phyloP scores from a whole-genome alignment of 106 monocot species.

The Acorus calamus region DNA sequence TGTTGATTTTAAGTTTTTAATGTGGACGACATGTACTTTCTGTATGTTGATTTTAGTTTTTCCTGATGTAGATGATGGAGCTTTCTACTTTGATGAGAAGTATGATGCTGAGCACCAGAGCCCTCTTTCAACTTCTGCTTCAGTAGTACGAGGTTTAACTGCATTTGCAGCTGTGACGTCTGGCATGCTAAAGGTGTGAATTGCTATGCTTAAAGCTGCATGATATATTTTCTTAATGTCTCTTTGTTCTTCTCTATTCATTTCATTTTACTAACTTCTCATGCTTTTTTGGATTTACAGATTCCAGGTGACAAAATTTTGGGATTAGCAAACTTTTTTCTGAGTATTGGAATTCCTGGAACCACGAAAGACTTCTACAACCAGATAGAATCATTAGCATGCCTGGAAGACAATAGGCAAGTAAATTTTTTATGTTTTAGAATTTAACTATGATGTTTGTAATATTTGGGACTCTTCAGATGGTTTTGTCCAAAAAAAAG shows the following conservation, averaged over 20 bases:
- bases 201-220: neutral
- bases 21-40: no score
- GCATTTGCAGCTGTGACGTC: conserved; percentile 60
- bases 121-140: conserved; percentile 59
- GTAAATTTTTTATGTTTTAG: neutral
- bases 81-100: conserved; percentile 85
- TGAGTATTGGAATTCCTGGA: conserved; percentile 83
- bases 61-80: conserved; percentile 66
- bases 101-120: conserved; percentile 72
- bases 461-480: no score
- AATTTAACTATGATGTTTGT: neutral
- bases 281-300: conserved; percentile 34
- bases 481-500: no score
- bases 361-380: conserved; percentile 66
- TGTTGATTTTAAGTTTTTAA: no score
- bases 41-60: neutral
- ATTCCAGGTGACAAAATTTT: conserved; percentile 70
- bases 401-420: conserved; percentile 77
- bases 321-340: conserved; percentile 83
- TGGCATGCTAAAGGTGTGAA: conserved; percentile 62
- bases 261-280: conserved; percentile 12
- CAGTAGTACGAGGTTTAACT: conserved; percentile 63
- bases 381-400: conserved; percentile 78
- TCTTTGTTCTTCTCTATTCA: neutral
- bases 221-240: neutral